A percentile compares a stretch with the other conserved stretches of the same genome.
These are phyloP conservation scores for Escallonia herrerae DNA, from an alignment of 129 eudicot species.

Conservation along the genomic window DNA sequence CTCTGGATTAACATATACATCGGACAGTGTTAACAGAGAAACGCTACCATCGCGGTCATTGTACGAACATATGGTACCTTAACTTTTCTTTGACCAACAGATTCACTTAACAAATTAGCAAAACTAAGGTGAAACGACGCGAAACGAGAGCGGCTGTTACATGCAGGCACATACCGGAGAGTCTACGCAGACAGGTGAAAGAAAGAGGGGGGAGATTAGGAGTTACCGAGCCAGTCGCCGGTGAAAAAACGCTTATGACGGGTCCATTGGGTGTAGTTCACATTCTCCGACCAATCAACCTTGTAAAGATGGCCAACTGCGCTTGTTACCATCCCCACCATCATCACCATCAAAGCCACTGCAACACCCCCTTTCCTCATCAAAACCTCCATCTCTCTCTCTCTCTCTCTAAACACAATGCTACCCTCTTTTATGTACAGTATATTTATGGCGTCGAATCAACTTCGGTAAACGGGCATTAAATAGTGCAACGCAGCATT, in stretches of 20 bases:
- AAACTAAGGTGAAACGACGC: background rate
- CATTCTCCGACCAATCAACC: conserved; percentile 29
- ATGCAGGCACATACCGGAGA: too few species aligned
- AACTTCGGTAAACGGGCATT: background rate
- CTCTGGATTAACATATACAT: too few species aligned
- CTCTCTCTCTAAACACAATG: too few species aligned
- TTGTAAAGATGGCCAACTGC: conserved; percentile 14
- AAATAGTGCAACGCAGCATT: background rate
- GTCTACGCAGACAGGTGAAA: too few species aligned
- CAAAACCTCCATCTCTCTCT: background rate
- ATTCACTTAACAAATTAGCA: background rate
- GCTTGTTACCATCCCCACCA: conserved; percentile 8
- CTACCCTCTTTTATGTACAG: background rate
- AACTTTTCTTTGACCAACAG: background rate
- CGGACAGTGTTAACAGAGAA: too few species aligned
- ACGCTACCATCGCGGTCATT: background rate
- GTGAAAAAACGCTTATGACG: conserved; percentile 12
- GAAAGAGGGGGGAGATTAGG: background rate
- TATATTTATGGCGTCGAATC: background rate
- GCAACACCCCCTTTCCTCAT: background rate
- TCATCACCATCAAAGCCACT: conserved; percentile 17
- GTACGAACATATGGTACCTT: background rate
- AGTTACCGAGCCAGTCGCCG: conserved; percentile 38
- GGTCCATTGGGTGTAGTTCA: conserved; percentile 31
- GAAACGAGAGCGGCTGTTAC: background rate